phyloP scores from a whole-genome alignment of 1,139 yeast genomes.

The Kluyveromyces sp. region DNA sequence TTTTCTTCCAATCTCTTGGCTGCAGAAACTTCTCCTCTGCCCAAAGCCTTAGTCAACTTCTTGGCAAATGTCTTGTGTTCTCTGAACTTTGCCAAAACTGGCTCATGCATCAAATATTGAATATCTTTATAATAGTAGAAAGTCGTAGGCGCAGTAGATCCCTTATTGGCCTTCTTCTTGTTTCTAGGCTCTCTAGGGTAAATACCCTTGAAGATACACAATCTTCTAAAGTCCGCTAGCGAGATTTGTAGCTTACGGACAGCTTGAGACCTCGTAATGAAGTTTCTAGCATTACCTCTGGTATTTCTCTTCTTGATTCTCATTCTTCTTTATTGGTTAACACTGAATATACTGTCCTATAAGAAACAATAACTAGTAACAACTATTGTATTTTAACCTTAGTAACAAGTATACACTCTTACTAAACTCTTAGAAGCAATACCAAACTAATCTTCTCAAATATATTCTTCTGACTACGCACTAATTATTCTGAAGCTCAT shows the following conservation, averaged over 20 bases:
- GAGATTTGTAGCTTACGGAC: conserved; percentile 87
- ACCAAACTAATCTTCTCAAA: neutral
- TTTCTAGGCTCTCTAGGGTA: conserved; percentile 95
- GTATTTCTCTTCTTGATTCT: conserved; percentile 73
- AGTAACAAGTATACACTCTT: too few relatives aligned
- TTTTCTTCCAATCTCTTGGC: conserved; percentile 79
- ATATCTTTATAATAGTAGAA: conserved; percentile 92
- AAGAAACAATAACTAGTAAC: neutral
- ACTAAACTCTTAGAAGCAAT: too few relatives aligned
- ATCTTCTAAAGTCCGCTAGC: conserved; percentile 94
- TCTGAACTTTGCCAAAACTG: conserved; percentile 83
- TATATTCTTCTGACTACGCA: too few relatives aligned
- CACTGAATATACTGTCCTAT: neutral
- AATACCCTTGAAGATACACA: conserved; percentile 94
- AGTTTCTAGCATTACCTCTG: conserved; percentile 86
- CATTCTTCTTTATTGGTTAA: conserved; percentile 12
- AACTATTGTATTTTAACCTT: too few relatives aligned
- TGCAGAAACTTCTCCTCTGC: conserved; percentile 83
- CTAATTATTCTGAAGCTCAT: conserved; percentile 5
- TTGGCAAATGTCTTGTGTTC: conserved; percentile 93
- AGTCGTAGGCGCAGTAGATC: conserved; percentile 92
- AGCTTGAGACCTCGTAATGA: conserved; percentile 92
- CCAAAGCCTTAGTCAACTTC: conserved; percentile 82
- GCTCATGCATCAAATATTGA: conserved; percentile 92
- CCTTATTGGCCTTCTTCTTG: conserved; percentile 95